Conservation (phyloP, 768 basidiomycete genomes). For the Tephrocybe sp. region DNA sequence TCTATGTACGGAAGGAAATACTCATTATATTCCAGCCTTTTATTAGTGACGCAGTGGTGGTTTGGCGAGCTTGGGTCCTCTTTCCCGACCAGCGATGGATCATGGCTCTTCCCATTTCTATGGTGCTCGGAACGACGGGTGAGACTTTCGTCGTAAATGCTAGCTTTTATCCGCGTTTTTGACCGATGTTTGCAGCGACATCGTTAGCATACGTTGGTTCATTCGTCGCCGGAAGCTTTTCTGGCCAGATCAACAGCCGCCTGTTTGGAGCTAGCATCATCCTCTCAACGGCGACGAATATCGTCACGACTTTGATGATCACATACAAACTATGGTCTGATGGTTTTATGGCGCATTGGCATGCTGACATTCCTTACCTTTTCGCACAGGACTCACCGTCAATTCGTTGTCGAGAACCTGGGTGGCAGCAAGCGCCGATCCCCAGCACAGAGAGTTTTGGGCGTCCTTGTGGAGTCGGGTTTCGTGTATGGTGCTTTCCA, state of each 20-base stretch:
- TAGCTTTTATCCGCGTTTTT: not conserved
- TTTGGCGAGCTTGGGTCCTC: conserved; percentile 11
- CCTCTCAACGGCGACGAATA: conserved; percentile 7
- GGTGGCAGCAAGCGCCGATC: not conserved
- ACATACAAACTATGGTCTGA: conserved; percentile 8
- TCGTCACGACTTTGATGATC: conserved; percentile 6
- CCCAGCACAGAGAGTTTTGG: conserved; percentile 4
- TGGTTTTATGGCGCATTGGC: not conserved
- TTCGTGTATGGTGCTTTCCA: conserved; percentile 6
- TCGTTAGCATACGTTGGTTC: conserved; percentile 1
- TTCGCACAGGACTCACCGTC: conserved; percentile 6
- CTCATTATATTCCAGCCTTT: conserved; percentile 7
- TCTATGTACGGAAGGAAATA: conserved; percentile 19
- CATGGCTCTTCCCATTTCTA: conserved; percentile 1
- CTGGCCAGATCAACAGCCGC: not conserved
- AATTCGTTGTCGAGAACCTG: not conserved
- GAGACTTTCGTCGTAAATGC: not conserved
- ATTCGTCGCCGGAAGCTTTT: not conserved
- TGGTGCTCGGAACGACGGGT: conserved; percentile 10
- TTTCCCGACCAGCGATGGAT: conserved; percentile 4
- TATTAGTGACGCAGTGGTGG: conserved; percentile 11
- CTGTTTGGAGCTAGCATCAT: conserved; percentile 5
- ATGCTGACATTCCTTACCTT: no score
- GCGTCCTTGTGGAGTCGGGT: conserved; percentile 5
- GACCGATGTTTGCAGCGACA: not conserved